Base-by-base conservation (phyloP, 2,329 filamentous ascomycete genomes). In the Diplodia mutila region DNA sequence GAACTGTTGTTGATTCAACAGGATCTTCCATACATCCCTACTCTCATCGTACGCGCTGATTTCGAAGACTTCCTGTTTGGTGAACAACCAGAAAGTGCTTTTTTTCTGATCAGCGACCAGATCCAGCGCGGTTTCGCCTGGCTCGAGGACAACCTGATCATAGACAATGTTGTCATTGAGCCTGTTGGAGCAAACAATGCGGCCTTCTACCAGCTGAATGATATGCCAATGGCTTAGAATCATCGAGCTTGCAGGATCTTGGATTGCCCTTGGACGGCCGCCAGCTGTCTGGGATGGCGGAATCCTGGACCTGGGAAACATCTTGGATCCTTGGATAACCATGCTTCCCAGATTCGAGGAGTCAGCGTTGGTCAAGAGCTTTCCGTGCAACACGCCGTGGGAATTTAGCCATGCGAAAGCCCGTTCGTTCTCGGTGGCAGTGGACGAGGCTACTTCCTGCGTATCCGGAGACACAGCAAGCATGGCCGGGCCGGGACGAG, bases 71-170 rank as follows among this genome's bases (percentile, higher is more conserved):
- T 97, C 93, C 67, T 92, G 87, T 0, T 88, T 86, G 0, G 94
- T 98, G 75, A 98, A 97, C 2, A 99, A 85, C 95, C 96, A 99
- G 76, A 94, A 97, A 0, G 95, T 99, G 75, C 94, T 96, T 83
- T 97, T 97, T 78, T 95, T 94, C 69, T 91, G 86, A 78, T 99
- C 95, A 9, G 94, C 90, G 61, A 93, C 90, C 21, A 99, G 86
- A 0, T 92, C 93, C n/a, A 99, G 82, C 4, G 90, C 88, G 73
- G 85, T 89, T 73, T 97, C 91, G 0, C 91, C 91, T 4, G 88
- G 86, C 66, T 94, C 91, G 16, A 98, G 83, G 4, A 99, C 90
- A 25, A 89, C 85, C 78, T 98, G 93, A 76, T 97, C 92, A 72
- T 95, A 96, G 1, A 97, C 91, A 57, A 94, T 84, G 63, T 90